Base-by-base conservation (phyloP, 352 stramenopile genomes). In the Blastocystis sp. region DNA sequence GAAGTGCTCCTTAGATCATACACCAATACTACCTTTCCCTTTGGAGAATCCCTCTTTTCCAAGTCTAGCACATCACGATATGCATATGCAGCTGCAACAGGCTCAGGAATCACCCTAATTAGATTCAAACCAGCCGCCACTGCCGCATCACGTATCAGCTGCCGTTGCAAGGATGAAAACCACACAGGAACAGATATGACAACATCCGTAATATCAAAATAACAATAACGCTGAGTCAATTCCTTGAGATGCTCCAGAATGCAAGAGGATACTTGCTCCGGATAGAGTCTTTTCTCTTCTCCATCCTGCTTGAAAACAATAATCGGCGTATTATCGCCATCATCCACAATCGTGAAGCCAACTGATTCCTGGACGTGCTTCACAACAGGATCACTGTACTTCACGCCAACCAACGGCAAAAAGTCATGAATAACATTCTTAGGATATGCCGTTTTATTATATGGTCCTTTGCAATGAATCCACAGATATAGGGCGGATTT, bases 111-210 rank as follows among this genome's bases (percentile, higher is more conserved):
- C 96, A 99, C 99, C 89, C 97, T 95, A 91, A 98, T 92, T 24
- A 99, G 97, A 28, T 95, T 96, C 24, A 99, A 90, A 79, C 97
- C 97, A n/a, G 96, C 93, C 91, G 99, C 99, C 4, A 92, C 96
- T 40, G 97, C 97, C 68, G 97, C 97, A 92, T 99, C 96, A 93
- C 99, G 99, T 71, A 97, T 99, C 42, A 97, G 95, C 92, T 99
- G 95, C 90, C 97, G 94, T 91, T 99, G 97, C 9, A 95, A 94
- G 91, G 99, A 96, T 92, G 99, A 99, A 92, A 99, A 99, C 92
- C 99, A 99, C 59, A 97, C 78, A 60, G 78, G 78, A 59, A 88
- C 78, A 42, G 78, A 78, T 3, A 88, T 84, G 19, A 84, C 74
- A 57, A 28, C 48, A 4, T 84, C 66, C 14, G 28, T 19, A 3